Evolutionary conservation across 2,329 filamentous ascomycete species (phyloP).

Genomic region (Magnaporthales sp.): DNA sequence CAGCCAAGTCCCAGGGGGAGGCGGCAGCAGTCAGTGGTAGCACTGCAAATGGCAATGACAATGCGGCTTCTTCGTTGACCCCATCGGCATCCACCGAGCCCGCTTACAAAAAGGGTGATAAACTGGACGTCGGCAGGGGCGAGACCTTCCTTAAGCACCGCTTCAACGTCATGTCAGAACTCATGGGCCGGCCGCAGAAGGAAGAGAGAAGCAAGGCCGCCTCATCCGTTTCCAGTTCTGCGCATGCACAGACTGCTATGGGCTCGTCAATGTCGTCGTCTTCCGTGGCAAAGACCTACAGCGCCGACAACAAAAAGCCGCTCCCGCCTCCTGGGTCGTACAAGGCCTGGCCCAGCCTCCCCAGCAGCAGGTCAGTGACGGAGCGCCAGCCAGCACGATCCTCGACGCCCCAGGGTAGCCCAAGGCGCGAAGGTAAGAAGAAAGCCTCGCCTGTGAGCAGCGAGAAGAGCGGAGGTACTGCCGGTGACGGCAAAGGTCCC

Average conservation of each 20-base stretch:
- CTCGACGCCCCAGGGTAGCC: not conserved
- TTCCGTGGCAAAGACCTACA: not conserved
- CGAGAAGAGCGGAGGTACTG: not conserved
- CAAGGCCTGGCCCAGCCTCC: constrained; percentile 1
- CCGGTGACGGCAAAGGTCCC: not conserved
- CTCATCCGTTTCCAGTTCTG: not conserved
- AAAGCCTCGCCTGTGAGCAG: not conserved
- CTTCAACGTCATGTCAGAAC: not conserved
- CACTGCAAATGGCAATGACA: not conserved
- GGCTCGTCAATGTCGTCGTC: not conserved
- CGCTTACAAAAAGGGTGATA: not conserved
- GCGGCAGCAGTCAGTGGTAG: not conserved
- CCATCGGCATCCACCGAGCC: not conserved
- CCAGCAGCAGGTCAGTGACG: not conserved
- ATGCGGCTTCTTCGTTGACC: not conserved
- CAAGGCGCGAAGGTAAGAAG: not conserved
- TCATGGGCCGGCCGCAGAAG: not conserved
- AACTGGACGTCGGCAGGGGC: not conserved
- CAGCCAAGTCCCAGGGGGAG: not conserved
- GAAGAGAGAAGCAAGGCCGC: not conserved
- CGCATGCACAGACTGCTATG: not conserved
- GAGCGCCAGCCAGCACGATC: not conserved
- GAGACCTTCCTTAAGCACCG: not conserved
- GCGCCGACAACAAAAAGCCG: not conserved
- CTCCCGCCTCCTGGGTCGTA: not conserved